Evolutionary conservation across 2,329 filamentous ascomycete genomes (phyloP), one percentile per base, ranked within the genome.

Genomic region (Rutstroemia sydowiana): DNA sequence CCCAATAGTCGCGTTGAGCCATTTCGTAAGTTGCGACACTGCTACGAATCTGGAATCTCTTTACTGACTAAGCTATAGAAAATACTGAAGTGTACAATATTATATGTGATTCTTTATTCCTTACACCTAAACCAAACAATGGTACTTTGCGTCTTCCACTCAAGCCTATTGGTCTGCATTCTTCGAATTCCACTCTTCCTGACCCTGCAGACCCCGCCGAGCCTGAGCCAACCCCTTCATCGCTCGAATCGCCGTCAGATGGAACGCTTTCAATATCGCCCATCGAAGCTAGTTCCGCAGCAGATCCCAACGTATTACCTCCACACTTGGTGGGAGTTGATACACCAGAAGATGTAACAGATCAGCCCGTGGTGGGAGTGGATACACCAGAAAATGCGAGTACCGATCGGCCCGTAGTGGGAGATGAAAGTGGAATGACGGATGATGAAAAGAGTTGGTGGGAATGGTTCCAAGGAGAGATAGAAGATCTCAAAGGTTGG

Each of bases 81-180:
- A 97, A 97, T 59, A 91, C 82, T 54, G 87, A 96, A 63, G 87
- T 97, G 8, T 97, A 97, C 71, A 95, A 95, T 63, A 88, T 97
- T 56, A 70, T 97, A 41, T 96, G 92, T 66, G 91, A 96, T 69
- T 91, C 88, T 0, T 70, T 97, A 23, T 84, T 85, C 11, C 72
- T 97, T 52, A 68, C 65, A 3, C 87, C 90, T 0, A 76, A 76
- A 49, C 80, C 87, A 1, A 96, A 95, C 66, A 97, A 97, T 64
- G 92, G 92, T 45, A 95, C 90, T 0, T 71, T 96, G 5, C 76
- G 84, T 10, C 75, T 92, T 11, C 87, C 87, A 0, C 70, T 92
- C 23, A 61, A 62, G 31, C 48, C 64, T 13, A 46, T 66, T 41
- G 64, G 63, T 10, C 23, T 59, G 3, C 87, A 91, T 63, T 73